Conservation (phyloP, 148 eudicot genomes). For the Rheum nobile region DNA sequence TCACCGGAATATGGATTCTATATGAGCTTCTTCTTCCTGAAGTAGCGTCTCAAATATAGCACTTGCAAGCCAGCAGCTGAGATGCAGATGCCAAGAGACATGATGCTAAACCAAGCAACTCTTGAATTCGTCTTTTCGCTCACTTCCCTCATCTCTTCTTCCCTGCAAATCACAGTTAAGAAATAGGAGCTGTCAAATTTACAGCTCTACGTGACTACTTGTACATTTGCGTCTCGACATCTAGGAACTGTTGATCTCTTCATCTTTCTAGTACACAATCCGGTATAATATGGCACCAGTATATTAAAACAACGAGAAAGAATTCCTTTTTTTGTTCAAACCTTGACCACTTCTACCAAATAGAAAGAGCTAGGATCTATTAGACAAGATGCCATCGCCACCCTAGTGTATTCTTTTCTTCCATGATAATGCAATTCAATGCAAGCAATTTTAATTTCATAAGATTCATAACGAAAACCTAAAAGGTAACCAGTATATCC, state of each 20-base stretch:
- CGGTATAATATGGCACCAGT: background rate
- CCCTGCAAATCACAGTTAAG: slow-evolving; percentile 27
- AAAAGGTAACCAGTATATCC: no score
- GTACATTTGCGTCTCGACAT: background rate
- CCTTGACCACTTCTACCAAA: no score
- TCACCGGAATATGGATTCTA: slow-evolving; percentile 11
- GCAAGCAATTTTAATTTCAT: no score
- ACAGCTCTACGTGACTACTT: background rate
- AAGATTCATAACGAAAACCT: background rate
- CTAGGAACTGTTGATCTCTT: background rate
- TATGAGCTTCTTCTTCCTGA: slow-evolving; percentile 68
- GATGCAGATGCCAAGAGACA: slow-evolving; percentile 57
- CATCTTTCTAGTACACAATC: background rate
- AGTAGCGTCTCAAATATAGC: slow-evolving; percentile 50
- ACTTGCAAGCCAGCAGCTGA: slow-evolving; percentile 40
- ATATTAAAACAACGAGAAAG: background rate
- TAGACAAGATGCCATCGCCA: no score
- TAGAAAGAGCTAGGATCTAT: no score
- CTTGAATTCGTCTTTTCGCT: slow-evolving; percentile 52
- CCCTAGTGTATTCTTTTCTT: no score
- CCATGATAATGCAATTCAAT: no score
- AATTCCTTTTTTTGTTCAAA: no score
- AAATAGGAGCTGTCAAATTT: background rate
- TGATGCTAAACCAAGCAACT: slow-evolving; percentile 62
- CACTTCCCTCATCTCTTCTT: slow-evolving; percentile 62